phyloP scores from a whole-genome alignment of 441 rosid genomes.

The Aquilaria agallochum region DNA sequence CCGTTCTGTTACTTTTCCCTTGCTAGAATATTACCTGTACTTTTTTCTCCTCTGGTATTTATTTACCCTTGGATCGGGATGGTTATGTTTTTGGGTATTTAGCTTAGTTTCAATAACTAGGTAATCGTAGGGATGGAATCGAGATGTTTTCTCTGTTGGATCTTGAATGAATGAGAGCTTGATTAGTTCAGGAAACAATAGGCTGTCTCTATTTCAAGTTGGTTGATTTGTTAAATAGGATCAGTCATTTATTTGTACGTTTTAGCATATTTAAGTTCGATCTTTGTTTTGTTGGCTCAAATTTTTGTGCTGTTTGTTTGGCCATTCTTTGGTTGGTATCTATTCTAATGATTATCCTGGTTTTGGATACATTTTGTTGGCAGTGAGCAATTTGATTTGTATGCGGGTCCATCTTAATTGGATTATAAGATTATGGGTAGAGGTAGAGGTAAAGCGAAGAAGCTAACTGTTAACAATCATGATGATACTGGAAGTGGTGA shows the following conservation, averaged over 20 bases:
- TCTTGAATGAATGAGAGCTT: constrained; percentile 11
- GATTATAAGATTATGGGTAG: constrained; percentile 50
- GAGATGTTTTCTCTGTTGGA: not conserved
- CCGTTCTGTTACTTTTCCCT: not conserved
- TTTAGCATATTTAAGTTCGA: not conserved
- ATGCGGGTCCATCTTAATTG: constrained; percentile 22
- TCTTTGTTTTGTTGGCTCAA: not conserved
- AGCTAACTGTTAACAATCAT: constrained; percentile 36
- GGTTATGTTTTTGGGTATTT: not conserved
- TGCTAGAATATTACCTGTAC: not conserved
- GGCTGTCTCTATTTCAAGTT: not conserved
- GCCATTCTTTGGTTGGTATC: not conserved
- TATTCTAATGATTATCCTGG: not conserved
- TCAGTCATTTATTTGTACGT: not conserved
- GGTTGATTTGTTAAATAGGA: not conserved
- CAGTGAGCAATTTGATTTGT: constrained; percentile 29
- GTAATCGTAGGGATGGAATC: not conserved
- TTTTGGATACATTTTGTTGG: constrained; percentile 13
- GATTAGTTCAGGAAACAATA: not conserved
- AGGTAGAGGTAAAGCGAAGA: constrained; percentile 76
- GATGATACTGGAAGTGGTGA: constrained; percentile 57
- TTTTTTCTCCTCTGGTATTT: not conserved
- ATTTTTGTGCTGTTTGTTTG: not conserved
- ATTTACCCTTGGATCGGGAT: constrained; percentile 1
- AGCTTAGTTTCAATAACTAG: not conserved